Base-by-base conservation (phyloP, 768 basidiomycete genomes). In the Macrolepiota dolichaula region DNA sequence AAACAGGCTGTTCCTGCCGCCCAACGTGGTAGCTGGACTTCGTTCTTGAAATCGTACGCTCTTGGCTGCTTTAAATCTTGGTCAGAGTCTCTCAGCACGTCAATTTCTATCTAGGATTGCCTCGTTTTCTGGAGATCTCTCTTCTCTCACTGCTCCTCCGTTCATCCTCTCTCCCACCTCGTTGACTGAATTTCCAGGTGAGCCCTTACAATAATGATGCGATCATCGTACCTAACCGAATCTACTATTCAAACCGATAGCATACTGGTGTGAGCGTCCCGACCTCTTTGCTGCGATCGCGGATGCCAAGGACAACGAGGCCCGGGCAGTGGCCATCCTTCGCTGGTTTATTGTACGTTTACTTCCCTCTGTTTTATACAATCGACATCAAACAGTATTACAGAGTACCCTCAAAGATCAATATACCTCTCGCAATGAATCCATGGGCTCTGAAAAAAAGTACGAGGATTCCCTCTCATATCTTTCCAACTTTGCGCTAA, bases 181-280 rank as follows among this genome's bases (percentile, higher is more conserved):
- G 2, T 82, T 96, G 54, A 96, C 94, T 0, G 94, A 96, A 73
- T 97, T 92, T 70, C 93, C 94, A 63, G 89, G 92, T 92, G 62
- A 62, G 84, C 17, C 36, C 46, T 60, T 54, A 32, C 63, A 3
- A 19, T 17, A 44, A 44, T 22, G 10, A 44, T n/a, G 19, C 10
- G n/a, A 44, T 44, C 42, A 10, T 4, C 42, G 3, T 10, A 7
- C 66, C 55, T 32, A 37, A 22, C 38, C 13, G 40, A 52, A 11
- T 17, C 36, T 24, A 2, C 29, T 47, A 4, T 7, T 15, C 2
- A 10, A 12, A 27, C 3, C 15, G 11, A 11, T 36, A 92, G 95
- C 95, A 0, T 97, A 98, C 74, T 98, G 96, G 96, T 93, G 94
- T 70, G 96, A 98, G 72, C 91, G 92, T 54, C 94, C 94, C 27